These are phyloP conservation scores for Rhizopus delemar DNA, from an alignment of 371 early-diverging fungal genomes.

Conservation along the genomic window DNA sequence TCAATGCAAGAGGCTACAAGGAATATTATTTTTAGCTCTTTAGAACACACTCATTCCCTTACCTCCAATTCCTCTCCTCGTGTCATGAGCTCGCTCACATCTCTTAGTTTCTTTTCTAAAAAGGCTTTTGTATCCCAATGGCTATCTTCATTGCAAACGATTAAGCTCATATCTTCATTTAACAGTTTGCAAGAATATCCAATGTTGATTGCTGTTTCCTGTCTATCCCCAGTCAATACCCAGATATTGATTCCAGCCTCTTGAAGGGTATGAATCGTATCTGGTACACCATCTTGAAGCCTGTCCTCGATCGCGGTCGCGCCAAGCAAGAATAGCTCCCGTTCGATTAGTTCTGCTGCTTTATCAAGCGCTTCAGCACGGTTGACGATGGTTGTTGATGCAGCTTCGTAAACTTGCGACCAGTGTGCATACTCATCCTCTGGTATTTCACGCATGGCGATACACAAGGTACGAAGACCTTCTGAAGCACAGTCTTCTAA, in stretches of 20 bases:
- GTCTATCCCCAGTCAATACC: conserved; percentile 95
- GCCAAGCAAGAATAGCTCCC: conserved; percentile 86
- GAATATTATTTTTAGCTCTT: not conserved
- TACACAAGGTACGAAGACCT: conserved; percentile 91
- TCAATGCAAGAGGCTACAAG: conserved; percentile 56
- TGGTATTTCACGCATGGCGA: conserved; percentile 86
- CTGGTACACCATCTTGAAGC: conserved; percentile 96
- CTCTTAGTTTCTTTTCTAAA: conserved; percentile 68
- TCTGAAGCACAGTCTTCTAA: conserved; percentile 88
- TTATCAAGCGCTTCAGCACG: conserved; percentile 86
- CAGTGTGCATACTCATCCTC: conserved; percentile 85
- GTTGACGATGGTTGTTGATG: conserved; percentile 87
- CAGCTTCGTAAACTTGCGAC: conserved; percentile 78
- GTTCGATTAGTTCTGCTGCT: conserved; percentile 93
- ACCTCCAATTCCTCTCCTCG: conserved; percentile 64
- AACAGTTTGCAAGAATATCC: conserved; percentile 88
- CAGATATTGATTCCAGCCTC: conserved; percentile 95
- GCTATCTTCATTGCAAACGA: conserved; percentile 75
- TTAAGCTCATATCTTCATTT: conserved; percentile 79
- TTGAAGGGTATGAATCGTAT: conserved; percentile 91
- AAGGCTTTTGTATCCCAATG: conserved; percentile 68
- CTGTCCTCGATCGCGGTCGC: conserved; percentile 99
- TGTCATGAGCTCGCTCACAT: conserved; percentile 60
- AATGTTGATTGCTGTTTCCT: conserved; percentile 93
- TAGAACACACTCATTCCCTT: conserved; percentile 28